Conservation (phyloP, 306 rosid species). For the Astragalus membranaceus region DNA sequence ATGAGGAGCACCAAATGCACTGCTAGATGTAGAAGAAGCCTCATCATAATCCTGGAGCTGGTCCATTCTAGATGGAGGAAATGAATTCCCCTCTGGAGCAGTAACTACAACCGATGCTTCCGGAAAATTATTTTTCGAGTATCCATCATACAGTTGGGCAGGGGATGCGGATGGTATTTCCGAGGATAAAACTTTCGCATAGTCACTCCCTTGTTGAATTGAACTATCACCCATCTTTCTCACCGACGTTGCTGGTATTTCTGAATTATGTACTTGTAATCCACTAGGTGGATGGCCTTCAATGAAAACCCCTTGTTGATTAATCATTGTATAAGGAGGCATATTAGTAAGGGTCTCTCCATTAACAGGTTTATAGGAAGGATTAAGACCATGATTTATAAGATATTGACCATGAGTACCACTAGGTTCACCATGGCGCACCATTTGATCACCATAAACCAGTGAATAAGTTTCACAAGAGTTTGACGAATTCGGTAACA, state of each 20-base stretch:
- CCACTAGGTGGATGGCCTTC: constrained; percentile 29
- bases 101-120: constrained; percentile 36
- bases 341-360: constrained; percentile 29
- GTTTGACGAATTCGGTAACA: constrained; percentile 37
- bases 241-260: constrained; percentile 29
- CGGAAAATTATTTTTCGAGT: constrained; percentile 6
- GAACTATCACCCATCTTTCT: constrained; percentile 38
- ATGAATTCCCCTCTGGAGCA: constrained; percentile 32
- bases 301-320: constrained; percentile 33
- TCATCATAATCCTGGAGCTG: constrained; percentile 44
- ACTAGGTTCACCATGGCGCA: constrained; percentile 35
- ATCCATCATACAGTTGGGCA: constrained; percentile 23
- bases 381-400: constrained; percentile 28
- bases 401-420: constrained; percentile 28
- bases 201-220: constrained; percentile 33
- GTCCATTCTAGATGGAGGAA: constrained; percentile 27
- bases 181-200: constrained; percentile 21
- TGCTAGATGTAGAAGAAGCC: constrained; percentile 39
- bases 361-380: constrained; percentile 26
- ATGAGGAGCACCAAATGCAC: constrained; percentile 37
- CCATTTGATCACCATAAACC: constrained; percentile 34
- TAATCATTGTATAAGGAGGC: constrained; percentile 26
- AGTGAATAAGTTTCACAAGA: constrained; percentile 30
- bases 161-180: constrained; percentile 31
- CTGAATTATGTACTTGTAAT: constrained; percentile 33